These are phyloP conservation scores for Clavispora carvajalis DNA, from an alignment of 805 yeast genomes.

Conservation along the genomic window DNA sequence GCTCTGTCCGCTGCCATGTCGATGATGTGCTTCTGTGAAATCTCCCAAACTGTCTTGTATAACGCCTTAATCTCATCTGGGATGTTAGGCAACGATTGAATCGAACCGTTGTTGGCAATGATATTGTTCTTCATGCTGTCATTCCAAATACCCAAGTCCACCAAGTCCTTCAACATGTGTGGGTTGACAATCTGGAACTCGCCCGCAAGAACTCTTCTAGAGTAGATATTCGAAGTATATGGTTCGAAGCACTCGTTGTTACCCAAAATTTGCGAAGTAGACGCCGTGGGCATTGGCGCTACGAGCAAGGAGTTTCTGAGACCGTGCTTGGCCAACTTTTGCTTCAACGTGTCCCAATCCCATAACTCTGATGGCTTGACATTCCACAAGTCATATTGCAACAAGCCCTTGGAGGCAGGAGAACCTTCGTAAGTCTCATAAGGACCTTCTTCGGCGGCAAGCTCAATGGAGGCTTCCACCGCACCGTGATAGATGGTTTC, in stretches of 20 bases:
- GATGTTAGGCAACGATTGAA: slow-evolving; percentile 49
- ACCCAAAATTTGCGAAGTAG: slow-evolving; percentile 59
- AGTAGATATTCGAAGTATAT: slow-evolving; percentile 56
- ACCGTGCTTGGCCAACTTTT: slow-evolving; percentile 44
- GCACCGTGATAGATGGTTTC: slow-evolving; percentile 61
- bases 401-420: slow-evolving; percentile 53
- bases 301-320: slow-evolving; percentile 55
- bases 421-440: slow-evolving; percentile 51
- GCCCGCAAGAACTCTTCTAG: slow-evolving; percentile 59
- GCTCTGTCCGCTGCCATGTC: slow-evolving; percentile 69
- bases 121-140: slow-evolving; percentile 54
- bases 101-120: slow-evolving; percentile 53
- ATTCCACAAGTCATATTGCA: slow-evolving; percentile 56
- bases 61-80: slow-evolving; percentile 51
- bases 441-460: slow-evolving; percentile 46
- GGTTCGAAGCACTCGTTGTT: slow-evolving; percentile 62
- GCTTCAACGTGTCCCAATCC: slow-evolving; percentile 56
- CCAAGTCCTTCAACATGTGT: slow-evolving; percentile 52
- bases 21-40: slow-evolving; percentile 52
- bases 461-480: slow-evolving; percentile 51
- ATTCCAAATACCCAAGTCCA: slow-evolving; percentile 54
- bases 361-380: slow-evolving; percentile 54
- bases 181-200: slow-evolving; percentile 63
- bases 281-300: slow-evolving; percentile 68
- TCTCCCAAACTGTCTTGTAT: slow-evolving; percentile 61